Evolutionary conservation across 768 basidiomycete genomes (phyloP), one percentile per base, ranked within the genome.

Genomic region (Mycena kentingensis): DNA sequence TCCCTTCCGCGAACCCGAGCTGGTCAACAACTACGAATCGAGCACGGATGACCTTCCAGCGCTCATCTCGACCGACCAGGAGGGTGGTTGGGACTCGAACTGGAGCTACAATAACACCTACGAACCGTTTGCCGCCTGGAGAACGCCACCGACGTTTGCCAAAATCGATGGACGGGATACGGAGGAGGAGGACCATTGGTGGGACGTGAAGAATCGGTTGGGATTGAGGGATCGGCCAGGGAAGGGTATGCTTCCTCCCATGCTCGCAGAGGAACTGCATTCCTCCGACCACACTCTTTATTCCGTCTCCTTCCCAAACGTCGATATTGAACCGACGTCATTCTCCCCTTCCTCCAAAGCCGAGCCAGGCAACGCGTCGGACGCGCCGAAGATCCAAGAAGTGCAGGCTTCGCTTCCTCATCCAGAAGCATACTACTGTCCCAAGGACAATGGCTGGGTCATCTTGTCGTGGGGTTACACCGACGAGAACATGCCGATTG

Each of bases 381-480:
- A 55, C 7, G 64, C 73, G 10, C 86, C 85, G 1, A 74, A 82
- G n/a, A 73, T 77, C 51, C 80, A 83, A 29, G 87, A 90, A 60
- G 73, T 85, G 5, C 79, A 77, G n/a, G 80, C 77, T 15, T 78
- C 89, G 26, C 76, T 89, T 26, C 90, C 91, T 12, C 90, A 93
- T 64, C 85, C 90, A 4, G 82, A 88, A 59, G 89, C 88, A 13
- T 89, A 89, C 65, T 93, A 88, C 64, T 93, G 90, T 63, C 80
- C 83, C 21, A 84, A 82, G 64, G 87, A 92, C 51, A 88, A 92
- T 59, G 85, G 86, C 5, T 93, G 90, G 90, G 80, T 90, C 28
- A 77, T 93, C 32, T 73, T 92, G 15, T 75, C 73, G 32, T 88
- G 87, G 85, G 83, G 82, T 56, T 78, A 79, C 13, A 84, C 87